Evolutionary conservation across 345 rosid species (phyloP), one percentile per base, ranked within the genome.

Genomic region (Eutrema heterophyllum): DNA sequence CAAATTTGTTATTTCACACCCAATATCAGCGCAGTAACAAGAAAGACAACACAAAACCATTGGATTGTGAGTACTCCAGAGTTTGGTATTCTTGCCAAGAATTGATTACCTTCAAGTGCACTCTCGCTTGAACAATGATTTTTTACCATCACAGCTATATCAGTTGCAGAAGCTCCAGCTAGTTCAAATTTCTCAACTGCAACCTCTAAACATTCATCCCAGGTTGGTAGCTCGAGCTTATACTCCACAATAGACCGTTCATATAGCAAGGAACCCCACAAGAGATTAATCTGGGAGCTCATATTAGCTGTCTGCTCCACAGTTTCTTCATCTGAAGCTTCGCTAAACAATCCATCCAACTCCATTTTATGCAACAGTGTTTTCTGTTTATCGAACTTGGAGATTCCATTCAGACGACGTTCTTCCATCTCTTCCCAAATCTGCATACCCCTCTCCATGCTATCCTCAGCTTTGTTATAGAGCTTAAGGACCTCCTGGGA

Each of bases 141-240:
- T 93, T 95, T 95, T 81, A 92, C 82, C 98, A 92, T 95, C 61
- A 95, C 97, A 69, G 99, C 98, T 77, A 92, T 75, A 76, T 95
- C 98, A 49, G 94, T 92, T 11, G 93, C 83, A 80, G 99, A 87
- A 80, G 99, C 98, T 74, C 99, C 98, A 53, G 97, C 98, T 46
- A 95, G 91, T 81, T 90, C 96, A 84, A 95, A 95, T 69, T 95
- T 95, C 85, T 92, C 99, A 14, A 95, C 96, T 3, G 99, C 83
- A 80, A 95, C 99, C 83, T 95, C 98, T 44, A 95, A 79, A 68
- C 99, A 95, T 84, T 95, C 99, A 82, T 95, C 98, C 98, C 99
- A 95, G 41, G 91, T 88, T 57, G 98, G 96, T 26, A 95, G 75
- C 79, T 84, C 96, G 21, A 95, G 88, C 84, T 79, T 92, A 72